Conservation (phyloP, 208 protist species). For the Phytomonas sp. region DNA sequence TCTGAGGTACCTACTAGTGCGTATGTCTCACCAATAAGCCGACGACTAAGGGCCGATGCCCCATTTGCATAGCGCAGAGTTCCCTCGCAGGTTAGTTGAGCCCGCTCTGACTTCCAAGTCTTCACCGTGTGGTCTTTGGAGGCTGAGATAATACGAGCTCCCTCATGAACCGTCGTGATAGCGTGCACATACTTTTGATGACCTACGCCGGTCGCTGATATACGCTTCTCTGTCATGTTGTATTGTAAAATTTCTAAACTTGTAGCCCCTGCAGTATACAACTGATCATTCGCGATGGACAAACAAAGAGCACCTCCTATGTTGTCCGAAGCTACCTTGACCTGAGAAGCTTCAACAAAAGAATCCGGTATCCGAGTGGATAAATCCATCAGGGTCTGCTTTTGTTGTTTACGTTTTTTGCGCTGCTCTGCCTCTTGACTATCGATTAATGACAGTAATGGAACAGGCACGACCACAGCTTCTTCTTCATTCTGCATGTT, state of each 20-base stretch:
- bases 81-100: conserved; percentile 23
- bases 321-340: neutral
- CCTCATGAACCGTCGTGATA: conserved; percentile 13
- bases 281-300: neutral
- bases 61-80: conserved; percentile 41
- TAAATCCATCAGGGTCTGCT: conserved; percentile 2
- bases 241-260: conserved; percentile 31
- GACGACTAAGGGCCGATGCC: conserved; percentile 23
- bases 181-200: conserved; percentile 53
- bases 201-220: conserved; percentile 30
- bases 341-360: neutral
- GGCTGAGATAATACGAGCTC: conserved; percentile 85
- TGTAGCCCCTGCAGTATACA: conserved; percentile 14
- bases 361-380: neutral
- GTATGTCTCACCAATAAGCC: conserved; percentile 24
- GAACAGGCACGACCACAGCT: conserved; percentile 24
- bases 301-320: neutral
- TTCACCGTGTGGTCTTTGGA: conserved; percentile 97
- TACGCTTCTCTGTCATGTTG: conserved; percentile 13
- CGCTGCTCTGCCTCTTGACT: conserved; percentile 24
- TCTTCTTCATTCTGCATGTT: conserved; percentile 12
- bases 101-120: conserved; percentile 86
- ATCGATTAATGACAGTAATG: conserved; percentile 27
- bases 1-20: conserved; percentile 21
- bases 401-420: conserved; percentile 29